Conservation (phyloP, 2,329 filamentous ascomycete genomes). For the Diaporthe humulicola region DNA sequence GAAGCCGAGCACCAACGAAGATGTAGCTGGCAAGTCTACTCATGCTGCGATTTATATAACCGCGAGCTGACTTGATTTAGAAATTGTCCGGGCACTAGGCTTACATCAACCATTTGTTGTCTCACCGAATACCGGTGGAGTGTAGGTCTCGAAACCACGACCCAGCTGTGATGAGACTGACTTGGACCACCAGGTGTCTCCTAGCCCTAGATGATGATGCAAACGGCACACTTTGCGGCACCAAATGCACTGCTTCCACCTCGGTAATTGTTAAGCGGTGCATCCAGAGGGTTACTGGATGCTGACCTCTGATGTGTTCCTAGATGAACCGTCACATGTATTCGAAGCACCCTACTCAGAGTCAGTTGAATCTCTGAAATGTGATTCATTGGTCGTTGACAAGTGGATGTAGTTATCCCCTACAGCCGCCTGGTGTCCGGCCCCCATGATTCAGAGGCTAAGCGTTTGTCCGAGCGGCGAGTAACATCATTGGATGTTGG, state of each 20-base stretch:
- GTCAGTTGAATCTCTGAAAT: neutral
- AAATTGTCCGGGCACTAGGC: neutral
- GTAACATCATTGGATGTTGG: accelerated
- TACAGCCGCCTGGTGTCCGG: neutral
- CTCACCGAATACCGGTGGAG: neutral
- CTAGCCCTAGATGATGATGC: neutral
- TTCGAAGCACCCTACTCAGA: neutral
- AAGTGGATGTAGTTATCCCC: neutral
- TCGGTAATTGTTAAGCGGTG: neutral
- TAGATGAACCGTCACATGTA: constrained; percentile 4
- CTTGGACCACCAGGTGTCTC: neutral
- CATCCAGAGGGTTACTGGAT: too few species aligned
- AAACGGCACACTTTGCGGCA: neutral
- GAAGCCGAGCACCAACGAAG: neutral
- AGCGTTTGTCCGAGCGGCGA: neutral
- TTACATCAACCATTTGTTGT: neutral
- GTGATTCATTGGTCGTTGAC: neutral
- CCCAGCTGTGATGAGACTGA: neutral
- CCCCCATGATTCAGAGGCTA: neutral
- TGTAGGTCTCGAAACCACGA: neutral
- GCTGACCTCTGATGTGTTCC: neutral
- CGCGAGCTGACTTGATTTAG: neutral
- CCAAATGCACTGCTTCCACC: neutral
- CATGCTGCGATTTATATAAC: neutral
- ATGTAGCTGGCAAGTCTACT: neutral